Evolutionary conservation across 441 rosid genomes (phyloP).

Genomic region (Geranium incanum): DNA sequence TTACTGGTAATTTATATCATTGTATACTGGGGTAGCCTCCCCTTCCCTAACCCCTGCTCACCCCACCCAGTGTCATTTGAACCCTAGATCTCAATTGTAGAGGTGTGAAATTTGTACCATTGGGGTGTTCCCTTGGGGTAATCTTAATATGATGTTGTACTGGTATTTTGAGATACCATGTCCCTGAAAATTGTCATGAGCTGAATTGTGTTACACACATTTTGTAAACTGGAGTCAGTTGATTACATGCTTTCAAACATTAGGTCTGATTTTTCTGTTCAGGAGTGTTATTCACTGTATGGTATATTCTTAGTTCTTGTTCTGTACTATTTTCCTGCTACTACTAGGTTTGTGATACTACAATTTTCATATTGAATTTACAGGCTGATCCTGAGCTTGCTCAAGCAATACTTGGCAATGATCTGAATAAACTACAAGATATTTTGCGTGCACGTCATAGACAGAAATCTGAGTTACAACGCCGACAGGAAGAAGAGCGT

Average conservation of each 20-base stretch:
- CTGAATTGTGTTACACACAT: not conserved
- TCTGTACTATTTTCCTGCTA: constrained; percentile 3
- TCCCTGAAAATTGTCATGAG: not conserved
- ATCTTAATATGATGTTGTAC: not conserved
- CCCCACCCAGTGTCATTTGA: not conserved
- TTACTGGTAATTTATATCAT: too few species aligned
- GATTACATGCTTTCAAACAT: not conserved
- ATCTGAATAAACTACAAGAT: constrained; percentile 70
- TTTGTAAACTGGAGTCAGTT: not conserved
- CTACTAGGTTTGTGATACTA: constrained; percentile 7
- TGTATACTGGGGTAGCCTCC: not conserved
- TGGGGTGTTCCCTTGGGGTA: not conserved
- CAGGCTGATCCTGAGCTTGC: constrained; percentile 90
- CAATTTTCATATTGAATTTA: constrained; percentile 17
- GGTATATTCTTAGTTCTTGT: not conserved
- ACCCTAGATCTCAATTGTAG: not conserved
- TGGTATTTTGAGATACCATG: not conserved
- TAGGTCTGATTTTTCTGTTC: not conserved
- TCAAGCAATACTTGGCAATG: constrained; percentile 73
- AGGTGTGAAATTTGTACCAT: not conserved
- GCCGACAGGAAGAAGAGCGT: constrained; percentile 65
- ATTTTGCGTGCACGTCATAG: constrained; percentile 54
- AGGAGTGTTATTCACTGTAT: not conserved
- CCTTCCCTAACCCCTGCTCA: not conserved
- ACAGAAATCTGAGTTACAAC: constrained; percentile 58